Evolutionary conservation across 768 basidiomycete species (phyloP).

Genomic region (Lentinus brumalis): DNA sequence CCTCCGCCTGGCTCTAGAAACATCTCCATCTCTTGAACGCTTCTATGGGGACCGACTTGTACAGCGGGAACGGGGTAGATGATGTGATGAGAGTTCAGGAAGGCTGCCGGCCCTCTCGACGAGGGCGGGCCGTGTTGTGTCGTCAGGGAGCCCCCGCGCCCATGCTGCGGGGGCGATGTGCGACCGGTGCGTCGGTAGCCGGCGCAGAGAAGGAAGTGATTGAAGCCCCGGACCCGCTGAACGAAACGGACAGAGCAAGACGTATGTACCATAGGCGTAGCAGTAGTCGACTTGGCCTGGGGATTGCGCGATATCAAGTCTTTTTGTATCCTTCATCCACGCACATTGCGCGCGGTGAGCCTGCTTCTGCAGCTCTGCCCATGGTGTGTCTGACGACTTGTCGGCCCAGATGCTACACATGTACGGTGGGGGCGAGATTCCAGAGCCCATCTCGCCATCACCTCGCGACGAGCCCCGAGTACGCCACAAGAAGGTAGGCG

Average conservation of each 20-base stretch:
- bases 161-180: background rate
- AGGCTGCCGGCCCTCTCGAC: conserved; percentile 10
- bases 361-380: background rate
- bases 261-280: conserved; percentile 17
- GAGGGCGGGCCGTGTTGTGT: conserved; percentile 14
- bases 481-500: no score
- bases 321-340: conserved; percentile 17
- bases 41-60: conserved; percentile 10
- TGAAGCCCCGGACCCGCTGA: background rate
- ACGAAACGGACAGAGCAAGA: conserved; percentile 4
- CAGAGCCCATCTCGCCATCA: no score
- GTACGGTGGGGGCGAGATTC: no score
- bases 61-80: conserved; percentile 2
- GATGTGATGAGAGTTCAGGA: background rate
- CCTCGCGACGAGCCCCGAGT: no score
- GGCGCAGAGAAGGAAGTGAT: no score
- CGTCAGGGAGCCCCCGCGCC: background rate
- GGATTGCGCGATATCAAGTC: conserved; percentile 11
- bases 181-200: background rate
- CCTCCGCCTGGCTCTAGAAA: background rate
- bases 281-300: conserved; percentile 11
- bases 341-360: background rate
- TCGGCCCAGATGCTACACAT: background rate
- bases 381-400: background rate
- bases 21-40: background rate